Base-by-base conservation (phyloP, 2,329 filamentous ascomycete species). In the Thermochaetoides dissita region DNA sequence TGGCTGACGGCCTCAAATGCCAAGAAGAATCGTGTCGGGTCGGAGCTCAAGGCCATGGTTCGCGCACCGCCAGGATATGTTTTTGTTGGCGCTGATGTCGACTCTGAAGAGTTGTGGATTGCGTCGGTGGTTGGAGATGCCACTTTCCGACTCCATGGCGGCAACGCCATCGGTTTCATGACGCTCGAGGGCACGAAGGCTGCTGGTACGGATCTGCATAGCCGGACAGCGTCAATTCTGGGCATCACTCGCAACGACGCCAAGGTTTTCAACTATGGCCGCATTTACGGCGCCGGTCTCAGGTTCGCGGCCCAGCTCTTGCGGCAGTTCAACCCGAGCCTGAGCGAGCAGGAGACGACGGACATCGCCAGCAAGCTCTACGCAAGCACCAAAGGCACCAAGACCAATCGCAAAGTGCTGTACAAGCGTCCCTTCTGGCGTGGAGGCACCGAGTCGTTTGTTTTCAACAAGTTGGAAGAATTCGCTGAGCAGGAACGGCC, bases 151-250 rank as follows among this genome's bases (percentile, higher is more conserved):
- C 69, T 98, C 1, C 91, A 98, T 52, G 93, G 91, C 35, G 93
- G 91, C 41, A 96, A 95, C 57, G 91, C 93, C 1, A 84, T 98
- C 45, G 91, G 93, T 0, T 98, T 98, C 67, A 98, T 98, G 93
- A 98, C 91, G 0, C 69, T 98, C 1, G 93, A 98, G 64, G 89
- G 91, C 10, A 91, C 86, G 39, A 96, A 98, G 63, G 80, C 86
- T 6, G 86, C 84, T 3, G 89, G 89, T 4, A 98, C 89, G 0
- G 89, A 98, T 60, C 65, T 96, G 43, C 89, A 98, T 62, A 95
- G 88, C 6, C 84, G 89, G 30, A 98, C 91, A 29, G 93, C 91
- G 1, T 72, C 74, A 6, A 98, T 98, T 44, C 63, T 98, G 2
- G 89, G 88, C 6, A 98, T 98, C 47, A 93, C 86, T 2, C 76